Conservation (phyloP, 768 basidiomycete genomes). For the Boletus rubroflammeus region DNA sequence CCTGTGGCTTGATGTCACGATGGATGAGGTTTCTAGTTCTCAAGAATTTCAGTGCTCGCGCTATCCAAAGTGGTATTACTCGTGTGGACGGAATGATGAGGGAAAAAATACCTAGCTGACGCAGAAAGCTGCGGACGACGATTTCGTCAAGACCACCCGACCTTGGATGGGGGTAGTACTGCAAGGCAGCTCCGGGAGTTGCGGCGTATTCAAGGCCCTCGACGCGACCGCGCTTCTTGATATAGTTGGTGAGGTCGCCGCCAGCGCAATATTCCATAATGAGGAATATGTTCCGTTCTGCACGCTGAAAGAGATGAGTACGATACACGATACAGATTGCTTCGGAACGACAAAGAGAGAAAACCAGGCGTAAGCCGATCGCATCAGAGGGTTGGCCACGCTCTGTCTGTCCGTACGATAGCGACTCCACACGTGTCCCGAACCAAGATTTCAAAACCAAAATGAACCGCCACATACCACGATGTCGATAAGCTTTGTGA, state of each 20-base stretch:
- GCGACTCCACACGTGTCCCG: neutral
- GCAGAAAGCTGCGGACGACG: constrained; percentile 86
- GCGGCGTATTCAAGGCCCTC: constrained; percentile 84
- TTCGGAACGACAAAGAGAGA: neutral
- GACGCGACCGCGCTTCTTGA: constrained; percentile 94
- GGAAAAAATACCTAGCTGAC: constrained; percentile 68
- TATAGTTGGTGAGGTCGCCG: constrained; percentile 93
- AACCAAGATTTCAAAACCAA: neutral
- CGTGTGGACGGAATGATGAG: neutral
- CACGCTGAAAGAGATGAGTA: constrained; percentile 44
- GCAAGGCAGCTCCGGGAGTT: constrained; percentile 59
- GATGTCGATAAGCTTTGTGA: constrained; percentile 90
- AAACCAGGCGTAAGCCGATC: neutral
- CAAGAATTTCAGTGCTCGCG: constrained; percentile 90
- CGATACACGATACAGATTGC: neutral
- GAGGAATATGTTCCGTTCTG: constrained; percentile 81
- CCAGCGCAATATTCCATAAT: constrained; percentile 98
- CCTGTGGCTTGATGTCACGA: constrained; percentile 96
- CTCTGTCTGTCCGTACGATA: neutral
- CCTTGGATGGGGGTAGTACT: constrained; percentile 89
- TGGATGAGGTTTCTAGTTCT: constrained; percentile 88
- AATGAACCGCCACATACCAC: constrained; percentile 51
- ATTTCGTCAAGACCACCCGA: constrained; percentile 88
- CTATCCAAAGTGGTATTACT: constrained; percentile 39
- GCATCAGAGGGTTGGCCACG: neutral